These are phyloP conservation scores for Zymoseptoria passerinii DNA, from an alignment of 2,329 filamentous ascomycete genomes.

Conservation along the genomic window DNA sequence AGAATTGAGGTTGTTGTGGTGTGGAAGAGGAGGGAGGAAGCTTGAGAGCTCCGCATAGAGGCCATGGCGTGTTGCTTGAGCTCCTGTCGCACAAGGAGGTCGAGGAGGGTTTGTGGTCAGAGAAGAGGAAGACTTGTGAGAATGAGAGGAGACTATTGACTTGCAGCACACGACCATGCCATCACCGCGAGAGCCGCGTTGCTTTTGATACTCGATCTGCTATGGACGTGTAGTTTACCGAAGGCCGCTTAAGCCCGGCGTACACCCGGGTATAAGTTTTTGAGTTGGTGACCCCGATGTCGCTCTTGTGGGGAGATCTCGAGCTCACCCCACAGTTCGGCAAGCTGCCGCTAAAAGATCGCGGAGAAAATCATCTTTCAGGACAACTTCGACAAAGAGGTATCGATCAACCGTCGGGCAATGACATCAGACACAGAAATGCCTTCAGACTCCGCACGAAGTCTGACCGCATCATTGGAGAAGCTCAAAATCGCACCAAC, in stretches of 20 bases:
- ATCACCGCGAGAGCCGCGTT: neutral
- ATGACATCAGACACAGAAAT: neutral
- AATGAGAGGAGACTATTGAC: no score
- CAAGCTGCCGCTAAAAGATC: neutral
- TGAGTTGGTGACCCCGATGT: neutral
- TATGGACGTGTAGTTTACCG: neutral
- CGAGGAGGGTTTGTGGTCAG: neutral
- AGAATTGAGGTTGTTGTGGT: constrained; percentile 6
- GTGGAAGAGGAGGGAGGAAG: constrained; percentile 12
- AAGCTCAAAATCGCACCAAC: constrained; percentile 27
- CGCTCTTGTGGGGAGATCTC: neutral
- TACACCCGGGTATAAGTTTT: neutral
- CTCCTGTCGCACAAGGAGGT: neutral
- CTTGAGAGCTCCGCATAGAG: constrained; percentile 14
- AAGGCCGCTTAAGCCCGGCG: neutral
- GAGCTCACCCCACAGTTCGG: neutral
- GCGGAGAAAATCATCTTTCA: neutral
- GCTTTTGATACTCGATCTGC: constrained; percentile 2
- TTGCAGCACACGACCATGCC: constrained; percentile 3
- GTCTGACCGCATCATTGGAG: constrained; percentile 24
- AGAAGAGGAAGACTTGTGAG: neutral
- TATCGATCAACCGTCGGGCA: neutral
- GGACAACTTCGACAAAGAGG: neutral
- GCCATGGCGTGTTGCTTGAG: constrained; percentile 12
- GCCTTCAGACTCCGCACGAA: constrained; percentile 12